Percentiles rank a stretch among this genome's conserved stretches.
phyloP scores from a whole-genome alignment of 345 rosid genomes.

The Populus tremula region DNA sequence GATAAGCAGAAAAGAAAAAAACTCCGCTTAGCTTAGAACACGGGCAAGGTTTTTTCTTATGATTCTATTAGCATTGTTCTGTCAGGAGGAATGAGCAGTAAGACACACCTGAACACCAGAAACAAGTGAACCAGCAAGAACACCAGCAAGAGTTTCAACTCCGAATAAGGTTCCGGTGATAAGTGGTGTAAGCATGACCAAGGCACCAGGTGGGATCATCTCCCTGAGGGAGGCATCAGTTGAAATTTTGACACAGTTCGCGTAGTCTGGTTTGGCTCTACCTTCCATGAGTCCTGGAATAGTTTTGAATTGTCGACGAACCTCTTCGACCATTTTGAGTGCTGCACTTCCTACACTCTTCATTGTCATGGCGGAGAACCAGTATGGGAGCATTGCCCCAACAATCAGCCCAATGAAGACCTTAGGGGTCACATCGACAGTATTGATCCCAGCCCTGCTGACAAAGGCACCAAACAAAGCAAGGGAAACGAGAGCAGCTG shows the following conservation, averaged over 20 bases:
- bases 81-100: background rate
- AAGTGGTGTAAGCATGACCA: constrained; percentile 67
- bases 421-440: constrained; percentile 68
- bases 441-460: constrained; percentile 55
- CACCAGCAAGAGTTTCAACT: constrained; percentile 65
- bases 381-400: constrained; percentile 77
- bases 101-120: constrained; percentile 58
- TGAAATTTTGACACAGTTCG: constrained; percentile 71
- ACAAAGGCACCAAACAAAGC: constrained; percentile 71
- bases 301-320: constrained; percentile 63
- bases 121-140: constrained; percentile 69
- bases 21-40: background rate
- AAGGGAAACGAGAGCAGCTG: constrained; percentile 69
- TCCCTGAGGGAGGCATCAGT: constrained; percentile 61
- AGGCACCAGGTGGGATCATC: constrained; percentile 75
- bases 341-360: constrained; percentile 74
- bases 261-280: constrained; percentile 54
- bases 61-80: background rate
- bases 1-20: background rate
- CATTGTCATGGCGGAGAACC: constrained; percentile 81
- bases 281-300: constrained; percentile 80
- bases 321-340: constrained; percentile 76
- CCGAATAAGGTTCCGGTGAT: constrained; percentile 60
- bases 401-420: constrained; percentile 60
- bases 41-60: background rate